Evolutionary conservation across 2,329 filamentous ascomycete species (phyloP), one percentile per base, ranked within the genome.

Genomic region (Fusarium vanettenii): DNA sequence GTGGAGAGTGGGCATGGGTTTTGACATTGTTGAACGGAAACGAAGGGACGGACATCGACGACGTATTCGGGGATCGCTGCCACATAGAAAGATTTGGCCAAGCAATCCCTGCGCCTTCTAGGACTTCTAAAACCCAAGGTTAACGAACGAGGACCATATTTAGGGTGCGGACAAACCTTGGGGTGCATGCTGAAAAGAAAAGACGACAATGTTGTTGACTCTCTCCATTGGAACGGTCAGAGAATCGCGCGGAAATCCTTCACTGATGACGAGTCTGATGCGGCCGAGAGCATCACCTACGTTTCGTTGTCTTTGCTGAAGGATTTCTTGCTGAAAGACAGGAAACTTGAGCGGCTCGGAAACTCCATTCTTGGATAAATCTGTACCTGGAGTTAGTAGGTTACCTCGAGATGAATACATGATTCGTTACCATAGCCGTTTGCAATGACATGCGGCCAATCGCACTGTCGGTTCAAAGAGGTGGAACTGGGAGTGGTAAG

Each of bases 121-220:
- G 87, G 27, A 95, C 86, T 48, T 93, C 94, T 82, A 76, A 59
- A 20, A 55, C 22, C 4, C 11, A 6, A 3, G 13, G 18, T 48
- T 27, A 43, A 52, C 27, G 52, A 1, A 11, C 10, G 1, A 9
- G 1, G 20, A 27, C 27, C 2, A 14, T 2, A 9, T 10, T 1
- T 3, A 6, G 37, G 16, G 10, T 18, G 8, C 5, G 18, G 31
- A 83, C 87, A 75, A 85, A 96, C 94, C 88, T 64, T 93, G 84
- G 1, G 95, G 94, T 37, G 93, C 95, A 85, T 97, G 94, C 79
- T 97, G 94, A 78, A 97, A 97, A 1, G 94, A 92, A 82, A 97
- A 97, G 16, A 89, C 89, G 27, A 95, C 89, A 52, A 95, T 83
- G 77, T 95, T 94, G 79, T 92, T 93, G 71, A 93, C 85, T 45